Evolutionary conservation across 2,329 filamentous ascomycete species (phyloP), one percentile per base, ranked within the genome.

Genomic region (Colletotrichum simmondsii): DNA sequence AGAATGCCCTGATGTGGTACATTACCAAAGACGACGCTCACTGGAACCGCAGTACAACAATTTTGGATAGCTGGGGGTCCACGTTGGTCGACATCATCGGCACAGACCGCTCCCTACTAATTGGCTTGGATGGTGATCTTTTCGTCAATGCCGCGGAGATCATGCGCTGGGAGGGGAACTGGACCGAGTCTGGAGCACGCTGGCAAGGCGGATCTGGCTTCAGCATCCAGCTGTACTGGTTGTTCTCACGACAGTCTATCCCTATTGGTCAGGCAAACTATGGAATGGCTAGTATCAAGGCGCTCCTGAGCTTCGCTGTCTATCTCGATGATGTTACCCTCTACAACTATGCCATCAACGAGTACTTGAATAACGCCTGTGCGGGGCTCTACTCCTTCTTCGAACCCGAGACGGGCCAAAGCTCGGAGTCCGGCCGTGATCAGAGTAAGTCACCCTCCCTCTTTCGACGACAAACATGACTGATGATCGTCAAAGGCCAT

Each of bases 131-230:
- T 10, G 83, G 84, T 1, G 80, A 81, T 26, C 52, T 85, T 19
- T 79, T 85, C 10, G 82, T 79, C 24, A 85, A 85, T 42, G 83
- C 83, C 0, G 84, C 83, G 0, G 84, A 85, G 75, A 84, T 85
- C 35, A 83, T 85, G 82, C 80, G 83, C 35, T 84, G 82, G 81
- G 83, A 85, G 71, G 83, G 82, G 8, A 76, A 77, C 26, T 85
- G 83, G 83, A 75, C 76, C 0, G 83, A 85, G 68, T 32, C 72
- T 2, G 81, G 82, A 2, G 78, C 81, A 0, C 76, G 67, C n/a
- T 79, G 76, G 76, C 72, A 76, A n/a, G 84, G 84, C 2, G 79
- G 79, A 1, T 77, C 75, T 1, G 83, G 83, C 1, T 84, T 84
- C 72, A 79, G 78, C 8, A 83, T 78, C 60, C 81, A 83, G 75